Conservation (phyloP, 2,329 filamentous ascomycete genomes). For the Penicillium sp. region DNA sequence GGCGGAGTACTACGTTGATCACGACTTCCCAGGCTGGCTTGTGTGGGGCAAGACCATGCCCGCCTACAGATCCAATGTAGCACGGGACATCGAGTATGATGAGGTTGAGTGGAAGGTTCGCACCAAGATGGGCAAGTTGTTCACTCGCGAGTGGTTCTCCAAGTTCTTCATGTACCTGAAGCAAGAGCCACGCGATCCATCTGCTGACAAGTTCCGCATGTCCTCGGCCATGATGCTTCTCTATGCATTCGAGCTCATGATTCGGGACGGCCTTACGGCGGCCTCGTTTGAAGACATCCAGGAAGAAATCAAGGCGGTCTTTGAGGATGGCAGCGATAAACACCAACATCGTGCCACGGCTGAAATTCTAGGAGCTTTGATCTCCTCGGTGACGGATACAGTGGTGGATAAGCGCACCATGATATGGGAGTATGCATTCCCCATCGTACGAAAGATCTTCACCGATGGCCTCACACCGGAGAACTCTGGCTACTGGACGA, state of each 20-base stretch:
- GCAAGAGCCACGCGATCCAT: slow-evolving; percentile 83
- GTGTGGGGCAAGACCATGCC: slow-evolving; percentile 89
- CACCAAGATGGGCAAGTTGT: slow-evolving; percentile 70
- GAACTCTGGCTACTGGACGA: slow-evolving; percentile 91
- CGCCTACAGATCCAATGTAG: slow-evolving; percentile 69
- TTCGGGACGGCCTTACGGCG: slow-evolving; percentile 66
- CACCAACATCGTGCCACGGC: slow-evolving; percentile 95
- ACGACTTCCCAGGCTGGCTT: slow-evolving; percentile 91
- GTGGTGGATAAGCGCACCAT: slow-evolving; percentile 67
- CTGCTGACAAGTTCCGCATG: slow-evolving; percentile 83
- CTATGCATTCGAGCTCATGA: slow-evolving; percentile 84
- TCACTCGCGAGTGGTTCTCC: slow-evolving; percentile 81
- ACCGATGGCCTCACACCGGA: slow-evolving; percentile 91
- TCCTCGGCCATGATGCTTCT: slow-evolving; percentile 81
- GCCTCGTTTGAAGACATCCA: slow-evolving; percentile 85
- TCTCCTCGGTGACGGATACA: slow-evolving; percentile 76
- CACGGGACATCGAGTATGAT: slow-evolving; percentile 68
- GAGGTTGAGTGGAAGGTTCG: slow-evolving; percentile 70
- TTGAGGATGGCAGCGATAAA: slow-evolving; percentile 91
- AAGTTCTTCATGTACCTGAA: slow-evolving; percentile 91
- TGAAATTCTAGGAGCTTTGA: slow-evolving; percentile 83
- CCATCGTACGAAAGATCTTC: slow-evolving; percentile 79
- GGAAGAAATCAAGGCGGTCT: slow-evolving; percentile 70
- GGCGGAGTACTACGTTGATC: slow-evolving; percentile 84
- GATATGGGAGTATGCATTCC: slow-evolving; percentile 87